Base-by-base conservation (phyloP, 805 yeast species). In the Saccharomycopsis guyanensis region DNA sequence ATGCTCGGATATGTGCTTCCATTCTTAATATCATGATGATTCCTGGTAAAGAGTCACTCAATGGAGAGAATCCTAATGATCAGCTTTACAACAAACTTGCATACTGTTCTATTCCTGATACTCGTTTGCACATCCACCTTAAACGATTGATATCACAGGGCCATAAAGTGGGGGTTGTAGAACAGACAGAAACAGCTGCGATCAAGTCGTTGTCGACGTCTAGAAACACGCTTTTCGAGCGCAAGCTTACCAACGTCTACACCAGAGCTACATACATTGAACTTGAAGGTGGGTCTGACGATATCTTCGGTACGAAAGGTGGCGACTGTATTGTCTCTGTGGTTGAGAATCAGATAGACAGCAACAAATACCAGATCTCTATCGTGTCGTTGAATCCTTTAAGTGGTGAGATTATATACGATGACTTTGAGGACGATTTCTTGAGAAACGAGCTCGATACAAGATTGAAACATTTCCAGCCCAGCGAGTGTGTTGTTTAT, bases 261-360 rank as follows among this genome's bases (percentile, higher is more conserved):
- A 86, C 97, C 0, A 73, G 74, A 43, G 96, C 94, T 0, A 89
- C 97, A 0, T 86, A 82, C 63, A 74, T 86, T 53, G 89, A 81
- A 43, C 23, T 57, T 15, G 57, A 51, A 7, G 49, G 45, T 16
- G 45, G 46, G 1, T 51, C 51, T 35, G 65, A 59, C n/a, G 55
- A 55, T 8, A 29, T 37, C n/a, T 37, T 42, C 7, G 53, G 47
- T 5, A 50, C 55, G 5, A 66, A 62, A 24, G 52, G 56, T 16
- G 68, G 72, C 0, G 66, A 68, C 46, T 78, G 73, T 44, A 69
- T 79, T 13, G 53, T 75, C n/a, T 63, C 76, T 36, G 52, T 80
- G 2, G 55, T 62, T 40, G 74, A 71, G 47, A 36, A 37, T 3
- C 4, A 8, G 6, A 27, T 34, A 32, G 42, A 42, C 6, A 46